Percentiles rank a stretch among this genome's conserved stretches.
These are phyloP conservation scores for Ligustrum vulgare DNA, from an alignment of 257 asterid species.

Conservation along the genomic window DNA sequence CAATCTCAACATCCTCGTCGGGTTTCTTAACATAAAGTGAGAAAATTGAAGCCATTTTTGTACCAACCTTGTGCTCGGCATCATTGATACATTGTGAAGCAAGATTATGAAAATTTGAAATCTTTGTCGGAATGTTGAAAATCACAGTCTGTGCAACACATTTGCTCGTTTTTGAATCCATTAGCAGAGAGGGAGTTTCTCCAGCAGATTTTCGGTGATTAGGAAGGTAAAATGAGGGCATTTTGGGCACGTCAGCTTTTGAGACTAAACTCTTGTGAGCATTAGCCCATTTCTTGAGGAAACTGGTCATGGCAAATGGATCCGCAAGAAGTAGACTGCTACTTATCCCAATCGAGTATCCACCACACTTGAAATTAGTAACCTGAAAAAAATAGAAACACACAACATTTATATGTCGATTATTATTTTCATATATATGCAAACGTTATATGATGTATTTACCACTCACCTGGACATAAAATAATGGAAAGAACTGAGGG, in stretches of 20 bases:
- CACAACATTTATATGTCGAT: background rate
- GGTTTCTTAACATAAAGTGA: slow-evolving; percentile 33
- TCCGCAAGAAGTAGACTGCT: slow-evolving; percentile 61
- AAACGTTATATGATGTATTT: background rate
- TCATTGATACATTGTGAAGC: slow-evolving; percentile 42
- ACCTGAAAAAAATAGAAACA: slow-evolving; percentile 35
- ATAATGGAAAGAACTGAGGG: slow-evolving; percentile 61
- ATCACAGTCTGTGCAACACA: slow-evolving; percentile 27
- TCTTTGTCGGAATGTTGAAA: slow-evolving; percentile 30
- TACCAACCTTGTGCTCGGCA: slow-evolving; percentile 34
- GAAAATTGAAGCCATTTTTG: slow-evolving; percentile 30
- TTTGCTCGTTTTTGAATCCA: slow-evolving; percentile 25
- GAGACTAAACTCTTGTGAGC: slow-evolving; percentile 38
- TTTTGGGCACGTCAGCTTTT: slow-evolving; percentile 23
- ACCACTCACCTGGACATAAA: slow-evolving; percentile 57
- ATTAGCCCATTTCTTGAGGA: slow-evolving; percentile 54
- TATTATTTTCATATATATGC: background rate
- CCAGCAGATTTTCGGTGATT: slow-evolving; percentile 22
- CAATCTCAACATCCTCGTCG: slow-evolving; percentile 32
- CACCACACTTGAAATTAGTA: slow-evolving; percentile 69
- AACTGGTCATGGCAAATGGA: slow-evolving; percentile 46
- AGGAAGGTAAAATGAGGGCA: slow-evolving; percentile 53
- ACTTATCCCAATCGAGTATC: slow-evolving; percentile 69
- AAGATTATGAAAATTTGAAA: slow-evolving; percentile 26
- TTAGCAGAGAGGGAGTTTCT: slow-evolving; percentile 23